Conservation (phyloP, 179 eudicot species). For the Patellifolia procumbens region DNA sequence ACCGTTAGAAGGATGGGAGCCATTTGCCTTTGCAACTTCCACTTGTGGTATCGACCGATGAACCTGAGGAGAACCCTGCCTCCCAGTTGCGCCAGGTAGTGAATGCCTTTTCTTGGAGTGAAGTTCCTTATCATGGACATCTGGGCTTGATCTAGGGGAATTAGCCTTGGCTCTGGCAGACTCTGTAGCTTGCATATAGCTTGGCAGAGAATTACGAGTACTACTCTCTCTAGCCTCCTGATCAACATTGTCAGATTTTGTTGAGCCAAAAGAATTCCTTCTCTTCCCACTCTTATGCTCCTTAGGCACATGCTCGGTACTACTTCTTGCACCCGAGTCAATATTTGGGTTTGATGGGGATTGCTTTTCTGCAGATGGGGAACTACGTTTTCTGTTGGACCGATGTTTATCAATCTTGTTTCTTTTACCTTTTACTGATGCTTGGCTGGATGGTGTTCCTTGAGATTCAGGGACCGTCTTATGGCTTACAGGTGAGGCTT, state of each 20-base stretch:
- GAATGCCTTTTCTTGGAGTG: constrained; percentile 74
- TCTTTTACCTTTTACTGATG: constrained; percentile 55
- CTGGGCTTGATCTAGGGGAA: constrained; percentile 93
- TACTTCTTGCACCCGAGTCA: constrained; percentile 56
- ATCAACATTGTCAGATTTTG: constrained; percentile 63
- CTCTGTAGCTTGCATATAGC: constrained; percentile 95
- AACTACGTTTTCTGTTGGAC: constrained; percentile 45
- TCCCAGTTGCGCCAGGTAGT: constrained; percentile 66
- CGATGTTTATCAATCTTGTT: constrained; percentile 47
- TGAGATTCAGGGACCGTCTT: constrained; percentile 57
- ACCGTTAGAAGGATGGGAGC: constrained; percentile 55
- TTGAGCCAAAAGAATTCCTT: constrained; percentile 69
- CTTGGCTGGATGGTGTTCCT: constrained; percentile 77
- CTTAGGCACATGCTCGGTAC: constrained; percentile 57
- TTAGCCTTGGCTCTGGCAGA: constrained; percentile 87
- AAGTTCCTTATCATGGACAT: constrained; percentile 68
- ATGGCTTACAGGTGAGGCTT: constrained; percentile 66
- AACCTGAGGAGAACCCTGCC: constrained; percentile 69
- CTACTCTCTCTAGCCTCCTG: constrained; percentile 78
- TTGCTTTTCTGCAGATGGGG: constrained; percentile 51
- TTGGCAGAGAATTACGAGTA: constrained; percentile 62
- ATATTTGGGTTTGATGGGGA: constrained; percentile 44
- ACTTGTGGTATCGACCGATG: constrained; percentile 53
- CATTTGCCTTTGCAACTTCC: constrained; percentile 59
- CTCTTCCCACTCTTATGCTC: constrained; percentile 66